phyloP scores from a whole-genome alignment of 139 green algal species.

The Diplosphaera chodatii region DNA sequence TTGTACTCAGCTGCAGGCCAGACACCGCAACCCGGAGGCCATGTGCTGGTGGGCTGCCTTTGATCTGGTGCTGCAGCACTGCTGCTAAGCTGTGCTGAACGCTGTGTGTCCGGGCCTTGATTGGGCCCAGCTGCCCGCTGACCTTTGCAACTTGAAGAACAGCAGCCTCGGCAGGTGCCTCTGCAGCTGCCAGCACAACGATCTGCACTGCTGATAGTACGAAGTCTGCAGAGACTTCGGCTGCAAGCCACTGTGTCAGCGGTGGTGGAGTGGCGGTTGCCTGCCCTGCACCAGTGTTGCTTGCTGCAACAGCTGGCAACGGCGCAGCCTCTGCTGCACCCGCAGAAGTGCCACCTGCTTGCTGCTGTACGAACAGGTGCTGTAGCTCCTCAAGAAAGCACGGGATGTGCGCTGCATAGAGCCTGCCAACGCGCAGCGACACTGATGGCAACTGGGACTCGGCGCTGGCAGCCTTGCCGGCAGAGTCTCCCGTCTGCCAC shows the following conservation, averaged over 20 bases:
- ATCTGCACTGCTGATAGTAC: not conserved
- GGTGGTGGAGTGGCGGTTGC: not conserved
- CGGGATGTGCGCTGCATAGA: conserved; percentile 6
- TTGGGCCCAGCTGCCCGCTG: not conserved
- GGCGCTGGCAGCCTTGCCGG: not conserved
- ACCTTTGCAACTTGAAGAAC: not conserved
- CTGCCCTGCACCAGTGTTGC: conserved; percentile 1
- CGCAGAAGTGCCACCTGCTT: too few relatives aligned
- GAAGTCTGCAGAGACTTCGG: not conserved
- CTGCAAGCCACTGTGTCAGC: not conserved
- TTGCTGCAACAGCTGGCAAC: not conserved
- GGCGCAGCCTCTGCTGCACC: not conserved
- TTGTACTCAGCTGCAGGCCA: not conserved
- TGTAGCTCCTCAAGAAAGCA: not conserved
- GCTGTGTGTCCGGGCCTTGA: not conserved
- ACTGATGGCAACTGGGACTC: not conserved
- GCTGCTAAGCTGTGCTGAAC: not conserved
- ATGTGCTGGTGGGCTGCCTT: too few relatives aligned
- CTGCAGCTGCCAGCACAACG: not conserved
- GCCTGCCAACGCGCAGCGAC: conserved; percentile 9
- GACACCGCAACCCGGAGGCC: not conserved
- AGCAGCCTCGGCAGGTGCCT: not conserved
- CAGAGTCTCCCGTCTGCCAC: conserved; percentile 3
- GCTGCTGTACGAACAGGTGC: not conserved
- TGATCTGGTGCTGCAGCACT: not conserved